Percentiles rank a stretch among this genome's conserved stretches.
Evolutionary conservation across 768 basidiomycete genomes (phyloP).

Genomic region (Tricholoma furcatifolium): DNA sequence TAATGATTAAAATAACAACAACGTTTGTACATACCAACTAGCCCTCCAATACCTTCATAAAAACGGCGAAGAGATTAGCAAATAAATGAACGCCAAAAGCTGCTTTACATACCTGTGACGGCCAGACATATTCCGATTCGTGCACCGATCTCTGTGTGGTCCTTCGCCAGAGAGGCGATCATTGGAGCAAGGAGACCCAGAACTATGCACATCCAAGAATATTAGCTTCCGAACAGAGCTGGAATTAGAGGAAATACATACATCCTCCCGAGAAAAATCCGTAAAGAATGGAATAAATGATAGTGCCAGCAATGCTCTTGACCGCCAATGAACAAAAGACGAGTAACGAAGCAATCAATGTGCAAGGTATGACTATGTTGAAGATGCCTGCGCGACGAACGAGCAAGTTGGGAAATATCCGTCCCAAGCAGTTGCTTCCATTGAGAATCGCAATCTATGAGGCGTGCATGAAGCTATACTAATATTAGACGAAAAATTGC

Average conservation of each 20-base stretch:
- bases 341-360: constrained; percentile 23
- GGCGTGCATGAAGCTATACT: too few species aligned
- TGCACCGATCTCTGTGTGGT: constrained; percentile 49
- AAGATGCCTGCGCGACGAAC: constrained; percentile 25
- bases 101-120: not conserved
- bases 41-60: constrained; percentile 15
- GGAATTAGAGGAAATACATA: constrained; percentile 19
- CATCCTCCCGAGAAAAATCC: constrained; percentile 40
- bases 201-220: constrained; percentile 20
- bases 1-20: not conserved
- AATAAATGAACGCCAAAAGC: not conserved
- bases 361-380: constrained; percentile 29
- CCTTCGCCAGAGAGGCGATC: constrained; percentile 39
- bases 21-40: constrained; percentile 11
- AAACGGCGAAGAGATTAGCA: not conserved
- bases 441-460: too few species aligned
- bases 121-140: constrained; percentile 50
- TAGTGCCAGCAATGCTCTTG: constrained; percentile 23
- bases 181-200: constrained; percentile 42
- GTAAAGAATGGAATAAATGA: constrained; percentile 32
- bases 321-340: constrained; percentile 36
- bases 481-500: too few species aligned
- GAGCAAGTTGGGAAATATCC: constrained; percentile 19
- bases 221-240: not conserved
- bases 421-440: too few species aligned